These are phyloP conservation scores for Nothopassalora personata DNA, from an alignment of 2,329 filamentous ascomycete genomes.

Conservation along the genomic window DNA sequence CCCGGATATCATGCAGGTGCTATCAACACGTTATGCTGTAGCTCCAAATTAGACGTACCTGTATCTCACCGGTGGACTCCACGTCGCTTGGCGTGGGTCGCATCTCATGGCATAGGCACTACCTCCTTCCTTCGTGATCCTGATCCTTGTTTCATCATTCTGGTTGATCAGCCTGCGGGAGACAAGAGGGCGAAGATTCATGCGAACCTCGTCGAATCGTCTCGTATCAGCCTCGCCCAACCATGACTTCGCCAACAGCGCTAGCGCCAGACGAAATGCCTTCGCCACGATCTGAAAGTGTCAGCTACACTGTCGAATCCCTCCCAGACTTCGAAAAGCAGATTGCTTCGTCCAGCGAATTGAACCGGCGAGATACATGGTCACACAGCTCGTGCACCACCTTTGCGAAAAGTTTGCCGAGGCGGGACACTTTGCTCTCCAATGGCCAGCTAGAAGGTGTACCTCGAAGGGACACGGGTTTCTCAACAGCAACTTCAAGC, in stretches of 20 bases:
- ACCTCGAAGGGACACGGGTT: not conserved
- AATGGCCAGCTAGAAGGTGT: not conserved
- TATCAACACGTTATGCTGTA: not conserved
- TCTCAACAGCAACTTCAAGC: not conserved
- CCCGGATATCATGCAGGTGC: not conserved
- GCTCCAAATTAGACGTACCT: not conserved
- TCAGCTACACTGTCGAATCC: slow-evolving; percentile 1
- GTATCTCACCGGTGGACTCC: not conserved
- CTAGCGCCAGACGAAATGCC: not conserved
- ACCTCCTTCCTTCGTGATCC: not conserved
- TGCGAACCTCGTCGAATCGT: not conserved
- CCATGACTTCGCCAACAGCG: not conserved
- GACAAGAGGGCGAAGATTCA: not conserved
- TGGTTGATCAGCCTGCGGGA: not conserved
- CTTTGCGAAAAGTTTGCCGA: slow-evolving; percentile 7
- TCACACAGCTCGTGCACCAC: slow-evolving; percentile 2
- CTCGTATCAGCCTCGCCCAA: not conserved
- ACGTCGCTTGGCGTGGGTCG: not conserved
- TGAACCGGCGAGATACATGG: slow-evolving; percentile 6
- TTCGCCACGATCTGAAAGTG: not conserved
- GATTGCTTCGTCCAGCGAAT: not conserved
- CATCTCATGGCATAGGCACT: not conserved
- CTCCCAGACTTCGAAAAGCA: slow-evolving; percentile 2
- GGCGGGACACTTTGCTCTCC: slow-evolving; percentile 11
- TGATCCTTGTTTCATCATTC: not conserved